These are phyloP conservation scores for Jatropha curcas DNA, from an alignment of 345 rosid species.

Conservation along the genomic window DNA sequence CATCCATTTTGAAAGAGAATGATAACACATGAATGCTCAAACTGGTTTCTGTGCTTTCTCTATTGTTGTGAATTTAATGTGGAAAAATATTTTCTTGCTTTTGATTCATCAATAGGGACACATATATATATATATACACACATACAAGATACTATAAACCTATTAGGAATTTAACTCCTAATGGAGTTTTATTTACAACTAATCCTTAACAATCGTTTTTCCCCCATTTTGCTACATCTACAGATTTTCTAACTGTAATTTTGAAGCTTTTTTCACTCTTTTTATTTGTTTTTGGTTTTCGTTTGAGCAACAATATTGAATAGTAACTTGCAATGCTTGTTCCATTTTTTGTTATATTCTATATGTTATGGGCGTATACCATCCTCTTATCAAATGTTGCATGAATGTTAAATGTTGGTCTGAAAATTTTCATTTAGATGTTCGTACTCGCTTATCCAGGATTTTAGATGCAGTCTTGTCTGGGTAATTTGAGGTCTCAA, in stretches of 20 bases:
- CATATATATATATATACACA: too few species aligned
- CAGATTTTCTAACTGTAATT: background rate
- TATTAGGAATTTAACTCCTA: too few species aligned
- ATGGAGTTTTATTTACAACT: too few species aligned
- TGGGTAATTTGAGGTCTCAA: background rate
- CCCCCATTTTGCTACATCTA: background rate
- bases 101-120: too few species aligned
- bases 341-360: constrained; percentile 3
- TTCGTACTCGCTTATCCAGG: background rate
- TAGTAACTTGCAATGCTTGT: background rate
- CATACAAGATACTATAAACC: too few species aligned
- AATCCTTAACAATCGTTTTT: too few species aligned
- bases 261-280: background rate
- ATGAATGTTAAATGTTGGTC: background rate
- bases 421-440: background rate
- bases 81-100: too few species aligned
- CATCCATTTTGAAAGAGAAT: background rate
- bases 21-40: background rate
- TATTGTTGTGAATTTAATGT: too few species aligned
- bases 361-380: background rate
- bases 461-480: background rate
- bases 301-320: background rate
- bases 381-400: background rate
- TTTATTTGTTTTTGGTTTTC: background rate
- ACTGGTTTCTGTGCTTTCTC: background rate